A percentile compares a stretch with the other conserved stretches of the same genome.
These are phyloP conservation scores for Gynochthodes officinalis DNA, from an alignment of 257 asterid species.

Conservation along the genomic window DNA sequence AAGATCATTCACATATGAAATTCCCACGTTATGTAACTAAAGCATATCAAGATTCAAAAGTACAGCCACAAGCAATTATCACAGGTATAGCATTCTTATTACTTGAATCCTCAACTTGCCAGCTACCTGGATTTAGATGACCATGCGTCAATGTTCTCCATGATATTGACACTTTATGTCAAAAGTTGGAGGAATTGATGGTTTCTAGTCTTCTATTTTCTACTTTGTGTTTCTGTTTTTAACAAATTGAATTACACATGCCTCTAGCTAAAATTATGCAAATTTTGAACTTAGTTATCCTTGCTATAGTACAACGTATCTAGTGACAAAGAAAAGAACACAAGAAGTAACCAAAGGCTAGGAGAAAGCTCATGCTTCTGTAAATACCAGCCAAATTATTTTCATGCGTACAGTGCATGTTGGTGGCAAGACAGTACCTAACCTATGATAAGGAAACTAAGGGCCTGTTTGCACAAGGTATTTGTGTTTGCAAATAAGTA, in stretches of 20 bases:
- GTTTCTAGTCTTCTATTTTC: not conserved
- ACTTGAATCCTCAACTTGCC: not conserved
- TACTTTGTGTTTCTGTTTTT: no score
- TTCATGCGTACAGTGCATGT: not conserved
- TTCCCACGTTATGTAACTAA: not conserved
- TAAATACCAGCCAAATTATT: not conserved
- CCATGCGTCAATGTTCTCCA: no score
- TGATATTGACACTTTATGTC: no score
- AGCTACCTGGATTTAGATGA: not conserved
- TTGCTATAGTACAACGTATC: no score
- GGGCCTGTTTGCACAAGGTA: no score
- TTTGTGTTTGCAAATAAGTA: no score
- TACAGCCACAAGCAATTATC: no score
- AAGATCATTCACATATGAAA: slow-evolving; percentile 2
- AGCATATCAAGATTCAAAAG: not conserved
- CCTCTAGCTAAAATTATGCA: no score
- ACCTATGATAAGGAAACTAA: no score
- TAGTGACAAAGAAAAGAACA: not conserved
- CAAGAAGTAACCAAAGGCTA: not conserved
- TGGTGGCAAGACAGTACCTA: not conserved
- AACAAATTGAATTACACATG: no score
- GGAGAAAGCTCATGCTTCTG: not conserved
- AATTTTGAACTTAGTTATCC: not conserved
- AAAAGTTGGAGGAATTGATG: not conserved
- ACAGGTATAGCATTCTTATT: no score